Evolutionary conservation across 805 yeast genomes (phyloP), one percentile per base, ranked within the genome.

Genomic region (Kuraishia molischiana): DNA sequence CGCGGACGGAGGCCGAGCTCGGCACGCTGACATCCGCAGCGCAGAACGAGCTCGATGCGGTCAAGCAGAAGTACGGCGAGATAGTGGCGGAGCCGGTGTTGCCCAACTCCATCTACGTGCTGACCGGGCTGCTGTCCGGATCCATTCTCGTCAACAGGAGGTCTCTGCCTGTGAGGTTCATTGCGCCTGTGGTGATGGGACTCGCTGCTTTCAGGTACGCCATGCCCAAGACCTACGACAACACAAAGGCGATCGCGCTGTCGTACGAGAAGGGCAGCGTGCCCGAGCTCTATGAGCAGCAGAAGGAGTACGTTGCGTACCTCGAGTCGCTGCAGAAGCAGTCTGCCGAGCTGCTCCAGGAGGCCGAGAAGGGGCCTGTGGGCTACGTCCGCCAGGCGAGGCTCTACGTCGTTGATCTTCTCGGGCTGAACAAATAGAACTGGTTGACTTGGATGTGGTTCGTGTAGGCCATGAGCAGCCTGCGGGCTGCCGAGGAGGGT

Each of bases 111-210:
- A 66, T 77, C 36, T 70, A 72, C 47, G 70, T 77, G 4, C 55
- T 78, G 29, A 75, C 83, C 1, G 62, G 69, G 4, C 56, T 78
- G 3, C 66, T 79, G 43, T 49, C 74, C 2, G 81, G 82, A 10
- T 74, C 82, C 2, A 70, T 79, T 39, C 42, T 73, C 24, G 72
- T 64, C 13, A 63, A 66, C 40, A 68, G 62, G 43, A 63, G 72
- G 45, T 48, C 68, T 1, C 52, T 75, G 8, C 73, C 74, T 1
- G 28, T 68, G 4, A 64, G 85, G 44, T 71, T 75, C 43, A 24
- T 68, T 3, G 56, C 74, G 3, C 84, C 85, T 1, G 36, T 70
- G 13, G 36, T 63, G 0, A 65, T 75, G 44, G 82, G 79, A 24
- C 52, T 64, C 13, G 61, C 61, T 14, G 61, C 67, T 4, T 68